phyloP scores from a whole-genome alignment of 768 basidiomycete genomes.

The Mycena floridula region DNA sequence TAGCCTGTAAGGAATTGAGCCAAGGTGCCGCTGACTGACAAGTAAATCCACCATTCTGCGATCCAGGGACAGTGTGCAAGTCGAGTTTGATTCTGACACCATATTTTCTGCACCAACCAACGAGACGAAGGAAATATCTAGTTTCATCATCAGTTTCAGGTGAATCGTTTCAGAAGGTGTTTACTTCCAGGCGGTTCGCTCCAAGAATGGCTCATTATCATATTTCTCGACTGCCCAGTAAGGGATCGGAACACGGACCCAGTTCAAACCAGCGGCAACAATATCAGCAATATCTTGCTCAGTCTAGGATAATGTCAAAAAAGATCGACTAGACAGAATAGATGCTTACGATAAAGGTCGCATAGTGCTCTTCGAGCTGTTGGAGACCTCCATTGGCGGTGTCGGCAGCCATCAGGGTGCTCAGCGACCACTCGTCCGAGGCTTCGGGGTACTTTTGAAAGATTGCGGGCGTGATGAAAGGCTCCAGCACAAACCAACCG shows the following conservation, averaged over 20 bases:
- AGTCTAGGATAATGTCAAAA: conserved; percentile 37
- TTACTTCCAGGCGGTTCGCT: conserved; percentile 69
- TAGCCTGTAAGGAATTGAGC: conserved; percentile 28
- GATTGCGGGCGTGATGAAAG: conserved; percentile 63
- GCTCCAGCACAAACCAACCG: conserved; percentile 72
- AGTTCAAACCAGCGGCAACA: conserved; percentile 80
- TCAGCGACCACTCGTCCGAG: conserved; percentile 66
- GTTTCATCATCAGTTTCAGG: too few relatives aligned
- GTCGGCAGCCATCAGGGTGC: conserved; percentile 57
- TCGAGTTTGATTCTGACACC: conserved; percentile 78
- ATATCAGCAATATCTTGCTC: conserved; percentile 84
- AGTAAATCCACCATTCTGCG: conserved; percentile 60
- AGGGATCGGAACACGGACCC: conserved; percentile 71
- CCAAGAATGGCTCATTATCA: conserved; percentile 70
- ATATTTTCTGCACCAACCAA: conserved; percentile 85
- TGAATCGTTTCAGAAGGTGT: too few relatives aligned
- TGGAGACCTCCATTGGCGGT: conserved; percentile 51
- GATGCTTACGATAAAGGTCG: conserved; percentile 70
- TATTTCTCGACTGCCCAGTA: conserved; percentile 84
- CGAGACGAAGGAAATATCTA: conserved; percentile 65
- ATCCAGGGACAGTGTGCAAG: conserved; percentile 73
- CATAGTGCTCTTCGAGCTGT: conserved; percentile 71
- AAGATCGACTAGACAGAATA: conserved; percentile 1
- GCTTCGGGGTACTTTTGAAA: conserved; percentile 54
- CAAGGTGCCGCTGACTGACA: too few relatives aligned